Conservation (phyloP, 2,329 filamentous ascomycete genomes). For the Bisporella sp. region DNA sequence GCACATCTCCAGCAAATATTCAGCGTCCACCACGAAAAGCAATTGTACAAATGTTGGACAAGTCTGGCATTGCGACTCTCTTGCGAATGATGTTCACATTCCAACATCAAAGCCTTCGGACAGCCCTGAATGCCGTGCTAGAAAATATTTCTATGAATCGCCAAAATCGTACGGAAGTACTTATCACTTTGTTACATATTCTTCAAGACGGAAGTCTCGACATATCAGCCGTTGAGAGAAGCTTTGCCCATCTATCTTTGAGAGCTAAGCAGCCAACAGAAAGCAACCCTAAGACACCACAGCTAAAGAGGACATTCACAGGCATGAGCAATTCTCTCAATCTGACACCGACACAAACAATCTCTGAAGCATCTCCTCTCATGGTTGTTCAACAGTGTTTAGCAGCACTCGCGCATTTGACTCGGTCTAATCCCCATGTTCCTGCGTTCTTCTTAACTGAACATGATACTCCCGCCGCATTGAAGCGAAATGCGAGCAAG, state of each 20-base stretch:
- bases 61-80: slow-evolving; percentile 89
- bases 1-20: background rate
- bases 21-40: slow-evolving; percentile 66
- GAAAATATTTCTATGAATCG: slow-evolving; percentile 91
- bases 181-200: slow-evolving; percentile 87
- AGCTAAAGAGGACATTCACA: slow-evolving; percentile 70
- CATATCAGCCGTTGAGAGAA: slow-evolving; percentile 87
- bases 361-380: slow-evolving; percentile 84
- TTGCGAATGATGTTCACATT: slow-evolving; percentile 98
- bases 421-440: slow-evolving; percentile 78
- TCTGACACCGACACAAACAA: slow-evolving; percentile 40
- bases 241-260: slow-evolving; percentile 86
- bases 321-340: slow-evolving; percentile 34
- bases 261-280: slow-evolving; percentile 73
- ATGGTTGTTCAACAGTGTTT: slow-evolving; percentile 96
- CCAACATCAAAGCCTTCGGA: slow-evolving; percentile 79
- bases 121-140: slow-evolving; percentile 78
- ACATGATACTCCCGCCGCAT: slow-evolving; percentile 71
- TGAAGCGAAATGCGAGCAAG: slow-evolving; percentile 69
- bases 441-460: slow-evolving; percentile 90
- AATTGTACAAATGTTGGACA: slow-evolving; percentile 94
- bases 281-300: slow-evolving; percentile 65
- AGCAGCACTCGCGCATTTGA: slow-evolving; percentile 75
- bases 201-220: slow-evolving; percentile 93
- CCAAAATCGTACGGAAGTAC: slow-evolving; percentile 90